Evolutionary conservation across 345 rosid genomes (phyloP).

Genomic region (Dipteronia sinensis): DNA sequence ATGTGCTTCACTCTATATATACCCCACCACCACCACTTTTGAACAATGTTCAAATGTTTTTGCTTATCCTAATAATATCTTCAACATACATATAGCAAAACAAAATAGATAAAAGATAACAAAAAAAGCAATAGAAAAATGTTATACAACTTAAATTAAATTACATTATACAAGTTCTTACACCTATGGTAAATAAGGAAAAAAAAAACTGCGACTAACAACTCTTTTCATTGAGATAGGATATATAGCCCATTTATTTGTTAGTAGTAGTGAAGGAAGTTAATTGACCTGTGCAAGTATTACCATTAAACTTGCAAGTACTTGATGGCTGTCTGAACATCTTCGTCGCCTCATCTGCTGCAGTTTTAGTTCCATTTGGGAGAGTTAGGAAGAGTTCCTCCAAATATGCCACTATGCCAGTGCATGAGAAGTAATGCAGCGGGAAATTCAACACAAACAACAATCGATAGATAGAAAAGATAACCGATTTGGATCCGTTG

Average conservation of each 20-base stretch:
- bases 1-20: no score
- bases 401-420: conserved; percentile 60
- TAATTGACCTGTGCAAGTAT: neutral
- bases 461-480: no score
- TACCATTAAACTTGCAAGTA: conserved; percentile 50
- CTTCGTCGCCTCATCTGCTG: conserved; percentile 95
- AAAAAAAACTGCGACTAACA: neutral
- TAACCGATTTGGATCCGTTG: no score
- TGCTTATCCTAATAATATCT: no score
- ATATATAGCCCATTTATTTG: neutral
- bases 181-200: conserved; percentile 1
- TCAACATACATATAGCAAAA: no score
- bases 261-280: neutral
- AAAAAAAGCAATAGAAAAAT: no score
- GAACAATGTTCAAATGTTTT: no score
- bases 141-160: no score
- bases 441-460: no score
- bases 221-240: conserved; percentile 11
- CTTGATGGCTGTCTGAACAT: conserved; percentile 85
- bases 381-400: conserved; percentile 89
- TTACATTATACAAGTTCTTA: neutral
- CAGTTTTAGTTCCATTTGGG: conserved; percentile 65
- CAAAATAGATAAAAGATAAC: no score
- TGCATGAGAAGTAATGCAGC: conserved; percentile 49
- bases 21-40: no score